Evolutionary conservation across 257 asterid species (phyloP).

Genomic region (Nicotiana attenuata): DNA sequence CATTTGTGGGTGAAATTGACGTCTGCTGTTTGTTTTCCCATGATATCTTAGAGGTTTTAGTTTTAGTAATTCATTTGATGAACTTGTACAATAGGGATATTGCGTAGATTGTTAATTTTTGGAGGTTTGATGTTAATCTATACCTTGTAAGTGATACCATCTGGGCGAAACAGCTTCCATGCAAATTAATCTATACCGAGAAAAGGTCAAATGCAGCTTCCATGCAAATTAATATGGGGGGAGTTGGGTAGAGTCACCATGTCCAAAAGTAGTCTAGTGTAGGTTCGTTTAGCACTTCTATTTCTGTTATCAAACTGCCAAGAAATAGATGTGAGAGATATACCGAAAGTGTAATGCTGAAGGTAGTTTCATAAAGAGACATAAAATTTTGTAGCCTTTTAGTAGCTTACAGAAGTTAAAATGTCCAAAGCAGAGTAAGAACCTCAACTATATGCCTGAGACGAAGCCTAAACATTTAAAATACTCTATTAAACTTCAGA

Average conservation of each 20-base stretch:
- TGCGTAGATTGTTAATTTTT: neutral
- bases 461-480: neutral
- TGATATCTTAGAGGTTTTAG: neutral
- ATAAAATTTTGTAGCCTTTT: neutral
- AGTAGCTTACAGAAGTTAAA: neutral
- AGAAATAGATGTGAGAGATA: neutral
- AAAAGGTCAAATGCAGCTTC: neutral
- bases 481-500: neutral
- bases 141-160: neutral
- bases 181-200: no score
- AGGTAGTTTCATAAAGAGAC: neutral
- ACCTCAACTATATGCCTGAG: neutral
- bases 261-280: neutral
- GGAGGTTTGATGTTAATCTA: neutral
- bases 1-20: neutral
- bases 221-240: no score
- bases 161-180: neutral
- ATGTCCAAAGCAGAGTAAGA: neutral
- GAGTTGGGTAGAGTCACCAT: no score
- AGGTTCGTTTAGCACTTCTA: neutral
- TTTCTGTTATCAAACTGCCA: neutral
- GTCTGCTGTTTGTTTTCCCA: neutral
- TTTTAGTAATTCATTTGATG: neutral
- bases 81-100: neutral
- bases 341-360: neutral